Base-by-base conservation (phyloP, 75 land plant genomes). In the Pseudotsuga menziesii region DNA sequence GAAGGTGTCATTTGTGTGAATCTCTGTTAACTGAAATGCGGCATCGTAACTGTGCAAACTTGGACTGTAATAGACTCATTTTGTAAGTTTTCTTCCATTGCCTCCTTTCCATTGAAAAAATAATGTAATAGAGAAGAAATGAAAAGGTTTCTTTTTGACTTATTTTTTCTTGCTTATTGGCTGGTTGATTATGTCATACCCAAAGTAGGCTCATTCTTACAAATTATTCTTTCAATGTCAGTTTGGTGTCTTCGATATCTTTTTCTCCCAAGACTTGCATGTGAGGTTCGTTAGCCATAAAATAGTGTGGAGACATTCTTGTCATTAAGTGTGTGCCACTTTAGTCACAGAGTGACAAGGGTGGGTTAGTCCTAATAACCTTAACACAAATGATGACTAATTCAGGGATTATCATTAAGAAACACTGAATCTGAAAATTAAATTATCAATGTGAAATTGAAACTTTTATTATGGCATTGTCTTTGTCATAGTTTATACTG, bases 21-120 rank as follows among this genome's bases (percentile, higher is more conserved):
- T 87, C 87, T 39, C 74, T 81, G 56, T 62, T 94, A 35, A 56
- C 54, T 64, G 87, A 87, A 59, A 76, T 90, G 61, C 83, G 91
- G 80, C 98, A 94, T 75, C 86, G 95, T 15, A 94, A 94, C 75
- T 94, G 98, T 86, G 95, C 98, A 58, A 94, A 94, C 82, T 76
- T 90, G 19, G 98, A 94, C 83, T 94, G 98, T 82, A 94, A 94
- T 75, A 76, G 85, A 12, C 88, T 94, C 29, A 90, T 86, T 75
- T 76, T 94, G 98, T 94, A 89, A 89, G 95, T 83, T 75, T 19
- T 20, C 9, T 35, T 57, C 15, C 55, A 25, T n/a, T 32, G n/a
- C n/a, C n/a, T 19, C 5, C 4, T 32, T 17, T 14, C 19, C 27
- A 16, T 6, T 41, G 56, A 5, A 22, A 15, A 25, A 16, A 5